Base-by-base conservation (phyloP, 1,139 yeast species). In the Geotrichum fermentans region DNA sequence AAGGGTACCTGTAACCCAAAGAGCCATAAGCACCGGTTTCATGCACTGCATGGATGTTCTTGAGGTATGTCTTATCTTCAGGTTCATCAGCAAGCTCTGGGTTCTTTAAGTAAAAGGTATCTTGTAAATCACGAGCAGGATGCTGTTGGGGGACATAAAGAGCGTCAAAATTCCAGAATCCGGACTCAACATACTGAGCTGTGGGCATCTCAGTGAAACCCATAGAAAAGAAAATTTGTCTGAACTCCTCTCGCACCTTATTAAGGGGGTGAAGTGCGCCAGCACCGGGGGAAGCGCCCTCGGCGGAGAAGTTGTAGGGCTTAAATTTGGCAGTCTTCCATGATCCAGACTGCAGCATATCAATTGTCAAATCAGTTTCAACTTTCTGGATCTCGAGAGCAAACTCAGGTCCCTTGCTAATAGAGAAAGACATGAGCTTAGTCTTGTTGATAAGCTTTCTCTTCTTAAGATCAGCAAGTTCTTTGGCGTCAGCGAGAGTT, bases 121-220 rank as follows among this genome's bases (percentile, higher is more conserved):
- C 98, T 72, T 92, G 99, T 67, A 92, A 77, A 68, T 92, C 99
- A 75, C 99, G 85, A 43, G 99, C 99, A 29, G 99, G 98, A 73
- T 92, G 99, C 73, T 92, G 97, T 74, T 92, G 99, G 51, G 99
- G 99, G 49, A 92, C 99, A 64, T 74, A 92, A 62, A 92, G 77
- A 3, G 98, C 79, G 68, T 92, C 99, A 65, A 92, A 92, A 72
- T 94, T 92, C 99, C 99, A 92, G 80, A 94, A 92, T 10, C 98
- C 97, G 24, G 95, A 79, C 66, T 92, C 99, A 50, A 94, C 98
- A 66, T 89, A 92, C 70, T 90, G 96, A 68, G 90, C 90, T 18
- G 98, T 84, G 54, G 98, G 97, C 99, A 92, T 92, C 73, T 92
- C 99, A 30, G 92, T 81, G 80, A 92, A 92, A 10, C 99, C 99